These are phyloP conservation scores for Leccinum incarnatum DNA, from an alignment of 768 basidiomycete species.

Conservation along the genomic window DNA sequence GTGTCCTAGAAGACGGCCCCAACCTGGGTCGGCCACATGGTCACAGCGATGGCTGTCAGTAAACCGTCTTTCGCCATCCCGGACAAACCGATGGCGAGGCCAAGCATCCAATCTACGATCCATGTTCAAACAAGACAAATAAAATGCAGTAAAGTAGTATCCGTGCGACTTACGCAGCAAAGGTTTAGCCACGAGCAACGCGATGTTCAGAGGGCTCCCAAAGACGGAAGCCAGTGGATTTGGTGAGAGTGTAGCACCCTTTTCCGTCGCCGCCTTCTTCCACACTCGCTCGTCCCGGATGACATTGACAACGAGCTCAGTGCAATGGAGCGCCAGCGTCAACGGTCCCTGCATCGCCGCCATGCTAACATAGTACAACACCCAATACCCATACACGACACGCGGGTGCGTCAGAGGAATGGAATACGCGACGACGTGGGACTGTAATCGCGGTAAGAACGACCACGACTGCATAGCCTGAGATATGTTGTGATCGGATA, in stretches of 20 bases:
- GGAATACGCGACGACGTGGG: constrained; percentile 20
- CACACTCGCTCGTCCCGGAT: constrained; percentile 29
- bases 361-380: constrained; percentile 25
- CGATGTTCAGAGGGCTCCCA: constrained; percentile 15
- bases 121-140: not conserved
- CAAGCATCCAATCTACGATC: constrained; percentile 32
- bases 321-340: constrained; percentile 29
- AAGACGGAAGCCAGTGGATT: constrained; percentile 25
- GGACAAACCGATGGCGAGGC: constrained; percentile 23
- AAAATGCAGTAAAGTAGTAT: not conserved
- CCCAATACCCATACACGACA: constrained; percentile 24
- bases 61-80: constrained; percentile 10
- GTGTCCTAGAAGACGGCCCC: not conserved
- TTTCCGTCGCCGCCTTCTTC: constrained; percentile 20
- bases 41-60: constrained; percentile 17
- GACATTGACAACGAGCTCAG: constrained; percentile 29
- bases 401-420: constrained; percentile 18
- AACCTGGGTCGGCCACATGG: constrained; percentile 30
- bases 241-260: constrained; percentile 16
- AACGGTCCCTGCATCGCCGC: constrained; percentile 27
- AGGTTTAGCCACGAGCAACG: constrained; percentile 22
- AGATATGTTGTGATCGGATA: constrained; percentile 10
- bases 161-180: constrained; percentile 24
- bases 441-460: constrained; percentile 22
- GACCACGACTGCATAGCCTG: constrained; percentile 16